Conservation (phyloP, 768 basidiomycete genomes). For the Leccinum imitatum region DNA sequence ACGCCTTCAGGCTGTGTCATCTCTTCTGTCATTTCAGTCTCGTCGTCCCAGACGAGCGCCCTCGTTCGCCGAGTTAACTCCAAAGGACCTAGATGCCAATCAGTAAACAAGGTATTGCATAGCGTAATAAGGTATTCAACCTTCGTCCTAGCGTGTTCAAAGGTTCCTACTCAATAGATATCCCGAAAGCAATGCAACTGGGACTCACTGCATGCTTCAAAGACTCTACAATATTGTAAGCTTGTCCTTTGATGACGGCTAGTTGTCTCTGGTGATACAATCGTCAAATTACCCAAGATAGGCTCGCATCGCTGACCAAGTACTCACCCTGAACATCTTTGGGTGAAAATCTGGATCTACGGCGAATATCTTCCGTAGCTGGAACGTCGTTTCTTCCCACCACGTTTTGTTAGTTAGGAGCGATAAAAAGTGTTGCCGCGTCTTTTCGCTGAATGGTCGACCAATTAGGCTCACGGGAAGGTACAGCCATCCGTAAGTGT, state of each 20-base stretch:
- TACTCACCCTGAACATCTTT: slow-evolving; percentile 78
- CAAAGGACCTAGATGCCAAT: slow-evolving; percentile 63
- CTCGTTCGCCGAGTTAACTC: slow-evolving; percentile 84
- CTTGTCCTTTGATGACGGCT: slow-evolving; percentile 92
- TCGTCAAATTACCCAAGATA: slow-evolving; percentile 7
- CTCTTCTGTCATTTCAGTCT: slow-evolving; percentile 70
- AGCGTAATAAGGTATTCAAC: slow-evolving; percentile 36
- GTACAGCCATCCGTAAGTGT: slow-evolving; percentile 88
- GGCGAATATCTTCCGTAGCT: slow-evolving; percentile 73
- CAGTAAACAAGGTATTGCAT: not conserved
- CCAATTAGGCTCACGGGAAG: slow-evolving; percentile 85
- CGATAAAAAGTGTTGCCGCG: slow-evolving; percentile 78
- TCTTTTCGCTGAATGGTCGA: slow-evolving; percentile 80
- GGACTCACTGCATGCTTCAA: slow-evolving; percentile 67
- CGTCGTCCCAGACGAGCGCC: slow-evolving; percentile 84
- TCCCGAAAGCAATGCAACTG: not conserved
- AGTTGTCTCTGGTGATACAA: slow-evolving; percentile 63
- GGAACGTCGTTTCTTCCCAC: slow-evolving; percentile 88
- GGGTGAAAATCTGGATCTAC: slow-evolving; percentile 86
- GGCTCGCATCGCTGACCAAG: slow-evolving; percentile 1
- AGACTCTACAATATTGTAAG: slow-evolving; percentile 87
- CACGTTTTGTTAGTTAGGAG: slow-evolving; percentile 79
- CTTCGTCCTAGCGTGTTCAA: slow-evolving; percentile 63
- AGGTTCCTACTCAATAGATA: slow-evolving; percentile 5
- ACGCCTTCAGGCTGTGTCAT: slow-evolving; percentile 30